Conservation (phyloP, 164 flowering plant genomes). For the Magnolia sinica region DNA sequence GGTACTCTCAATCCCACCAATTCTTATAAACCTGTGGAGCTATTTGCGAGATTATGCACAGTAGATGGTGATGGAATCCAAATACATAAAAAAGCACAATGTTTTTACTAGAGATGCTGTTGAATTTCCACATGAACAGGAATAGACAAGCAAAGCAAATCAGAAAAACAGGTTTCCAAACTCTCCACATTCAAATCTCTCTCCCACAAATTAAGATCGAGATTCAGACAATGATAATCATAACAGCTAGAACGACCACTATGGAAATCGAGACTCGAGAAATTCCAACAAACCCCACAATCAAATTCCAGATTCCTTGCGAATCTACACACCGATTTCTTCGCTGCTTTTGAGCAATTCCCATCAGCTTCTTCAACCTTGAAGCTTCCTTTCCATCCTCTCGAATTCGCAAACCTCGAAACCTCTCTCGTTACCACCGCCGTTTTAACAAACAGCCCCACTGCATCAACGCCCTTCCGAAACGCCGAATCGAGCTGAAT, state of each 20-base stretch:
- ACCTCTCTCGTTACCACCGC: slow-evolving; percentile 7
- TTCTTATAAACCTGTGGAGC: too few species aligned
- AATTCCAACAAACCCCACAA: not conserved
- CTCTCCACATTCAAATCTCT: not conserved
- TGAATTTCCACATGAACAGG: slow-evolving; percentile 11
- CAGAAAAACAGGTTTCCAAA: slow-evolving; percentile 12
- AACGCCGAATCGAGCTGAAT: slow-evolving; percentile 8
- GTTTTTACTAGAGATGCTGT: not conserved
- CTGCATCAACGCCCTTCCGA: slow-evolving; percentile 6
- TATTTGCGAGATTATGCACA: too few species aligned
- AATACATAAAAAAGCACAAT: too few species aligned
- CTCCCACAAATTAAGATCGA: not conserved
- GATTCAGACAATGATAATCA: not conserved
- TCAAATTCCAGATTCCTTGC: slow-evolving; percentile 2
- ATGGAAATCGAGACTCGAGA: not conserved
- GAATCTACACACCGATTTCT: not conserved
- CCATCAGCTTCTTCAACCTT: not conserved
- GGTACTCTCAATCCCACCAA: not conserved
- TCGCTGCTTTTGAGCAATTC: not conserved
- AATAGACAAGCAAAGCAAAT: slow-evolving; percentile 18
- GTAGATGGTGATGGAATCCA: not conserved
- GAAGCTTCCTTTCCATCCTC: not conserved
- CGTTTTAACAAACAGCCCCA: slow-evolving; percentile 13
- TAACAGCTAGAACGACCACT: not conserved
- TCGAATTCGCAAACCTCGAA: slow-evolving; percentile 1